phyloP scores from a whole-genome alignment of 805 yeast genomes.

The Teunomyces aglyptinius region DNA sequence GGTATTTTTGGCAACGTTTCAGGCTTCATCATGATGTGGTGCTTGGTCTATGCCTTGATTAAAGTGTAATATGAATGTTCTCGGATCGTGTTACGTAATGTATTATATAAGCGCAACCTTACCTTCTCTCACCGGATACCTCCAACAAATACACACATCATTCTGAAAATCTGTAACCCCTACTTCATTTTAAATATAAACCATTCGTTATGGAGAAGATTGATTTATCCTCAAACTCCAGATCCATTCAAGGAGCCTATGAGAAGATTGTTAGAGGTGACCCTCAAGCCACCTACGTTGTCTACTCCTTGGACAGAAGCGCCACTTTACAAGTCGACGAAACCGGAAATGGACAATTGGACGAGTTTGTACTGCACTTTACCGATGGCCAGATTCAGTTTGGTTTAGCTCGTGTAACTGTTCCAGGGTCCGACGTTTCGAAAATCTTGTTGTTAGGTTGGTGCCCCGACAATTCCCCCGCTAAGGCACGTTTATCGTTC shows the following conservation, averaged over 20 bases:
- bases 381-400: constrained; percentile 87
- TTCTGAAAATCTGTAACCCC: not conserved
- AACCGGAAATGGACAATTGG: constrained; percentile 63
- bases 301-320: constrained; percentile 70
- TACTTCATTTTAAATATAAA: not conserved
- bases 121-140: not conserved
- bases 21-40: constrained; percentile 49
- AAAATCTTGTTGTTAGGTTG: constrained; percentile 87
- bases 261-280: constrained; percentile 79
- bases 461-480: constrained; percentile 96
- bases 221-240: constrained; percentile 66
- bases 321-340: constrained; percentile 46
- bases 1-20: constrained; percentile 32
- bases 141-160: not conserved
- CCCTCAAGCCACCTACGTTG: constrained; percentile 66
- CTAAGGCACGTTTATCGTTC: constrained; percentile 70
- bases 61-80: constrained; percentile 11
- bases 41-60: constrained; percentile 43
- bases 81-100: not conserved
- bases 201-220: constrained; percentile 48
- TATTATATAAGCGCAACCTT: constrained; percentile 1
- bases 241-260: constrained; percentile 71
- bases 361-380: constrained; percentile 77
- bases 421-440: constrained; percentile 87
- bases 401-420: constrained; percentile 83